Evolutionary conservation across 2,329 filamentous ascomycete genomes (phyloP).

Genomic region (Lachnellula cervina): DNA sequence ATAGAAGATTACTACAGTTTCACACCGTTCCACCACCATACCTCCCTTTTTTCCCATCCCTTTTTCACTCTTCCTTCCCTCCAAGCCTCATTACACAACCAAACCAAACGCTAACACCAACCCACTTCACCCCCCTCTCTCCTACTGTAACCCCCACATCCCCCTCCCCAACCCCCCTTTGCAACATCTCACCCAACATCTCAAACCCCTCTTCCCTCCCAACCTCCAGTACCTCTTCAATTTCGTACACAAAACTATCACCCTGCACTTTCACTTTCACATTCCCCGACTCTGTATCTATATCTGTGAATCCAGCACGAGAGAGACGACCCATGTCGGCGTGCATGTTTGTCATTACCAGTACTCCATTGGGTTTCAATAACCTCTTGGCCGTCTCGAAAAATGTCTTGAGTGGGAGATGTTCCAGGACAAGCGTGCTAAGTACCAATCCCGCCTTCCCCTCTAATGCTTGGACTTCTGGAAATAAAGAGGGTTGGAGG

Average conservation of each 20-base stretch:
- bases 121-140: slow-evolving; percentile 58
- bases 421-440: slow-evolving; percentile 61
- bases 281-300: slow-evolving; percentile 40
- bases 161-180: slow-evolving; percentile 44
- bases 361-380: slow-evolving; percentile 39
- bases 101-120: slow-evolving; percentile 52
- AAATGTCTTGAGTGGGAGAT: slow-evolving; percentile 47
- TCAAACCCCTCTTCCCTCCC: slow-evolving; percentile 43
- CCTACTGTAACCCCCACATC: slow-evolving; percentile 42
- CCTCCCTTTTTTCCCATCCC: too few species aligned
- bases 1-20: too few species aligned
- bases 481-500: slow-evolving; percentile 21
- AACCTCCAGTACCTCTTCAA: slow-evolving; percentile 46
- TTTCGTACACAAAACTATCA: slow-evolving; percentile 51
- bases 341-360: slow-evolving; percentile 67
- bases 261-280: slow-evolving; percentile 50
- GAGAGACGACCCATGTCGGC: slow-evolving; percentile 54
- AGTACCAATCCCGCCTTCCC: slow-evolving; percentile 41
- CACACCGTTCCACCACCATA: too few species aligned
- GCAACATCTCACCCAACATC: slow-evolving; percentile 37
- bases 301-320: slow-evolving; percentile 58
- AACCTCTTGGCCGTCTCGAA: slow-evolving; percentile 44
- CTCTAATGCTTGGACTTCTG: slow-evolving; percentile 5
- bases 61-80: not conserved
- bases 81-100: slow-evolving; percentile 40